A percentile compares a stretch with the other conserved stretches of the same genome.
Conservation (phyloP, 768 basidiomycete species). For the Amanita molliuscula region DNA sequence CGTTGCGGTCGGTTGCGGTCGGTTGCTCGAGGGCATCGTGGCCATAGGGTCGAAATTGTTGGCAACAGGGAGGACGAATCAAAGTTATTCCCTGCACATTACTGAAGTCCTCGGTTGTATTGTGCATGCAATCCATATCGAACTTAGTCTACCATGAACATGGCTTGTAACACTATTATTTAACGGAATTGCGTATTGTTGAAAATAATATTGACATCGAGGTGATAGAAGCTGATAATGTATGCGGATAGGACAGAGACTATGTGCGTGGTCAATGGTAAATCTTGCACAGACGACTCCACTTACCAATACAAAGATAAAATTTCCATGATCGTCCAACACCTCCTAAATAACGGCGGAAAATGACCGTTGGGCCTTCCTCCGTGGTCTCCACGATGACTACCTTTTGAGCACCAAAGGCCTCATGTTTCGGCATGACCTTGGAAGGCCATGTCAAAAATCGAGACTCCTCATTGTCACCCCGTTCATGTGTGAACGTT, state of each 20-base stretch:
- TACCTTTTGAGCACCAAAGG: background rate
- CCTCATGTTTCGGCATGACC: background rate
- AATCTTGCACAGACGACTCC: too few relatives aligned
- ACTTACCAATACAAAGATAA: too few relatives aligned
- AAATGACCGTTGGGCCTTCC: background rate
- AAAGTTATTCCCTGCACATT: constrained; percentile 22
- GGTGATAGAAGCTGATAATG: too few relatives aligned
- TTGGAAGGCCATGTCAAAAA: background rate
- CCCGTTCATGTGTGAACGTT: too few relatives aligned
- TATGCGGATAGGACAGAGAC: too few relatives aligned
- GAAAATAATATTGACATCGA: background rate
- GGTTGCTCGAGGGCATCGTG: too few relatives aligned
- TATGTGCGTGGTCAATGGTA: too few relatives aligned
- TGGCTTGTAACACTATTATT: background rate
- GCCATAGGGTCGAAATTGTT: constrained; percentile 49
- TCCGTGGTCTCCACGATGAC: background rate
- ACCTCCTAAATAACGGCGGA: background rate
- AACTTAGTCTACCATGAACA: background rate
- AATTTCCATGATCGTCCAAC: too few relatives aligned
- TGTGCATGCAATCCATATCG: background rate
- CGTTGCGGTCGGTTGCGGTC: too few relatives aligned
- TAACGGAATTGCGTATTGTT: background rate
- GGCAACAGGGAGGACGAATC: constrained; percentile 36
- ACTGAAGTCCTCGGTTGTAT: constrained; percentile 9
- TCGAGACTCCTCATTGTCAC: background rate